These are phyloP conservation scores for Posidonia oceanica DNA, from an alignment of 116 monocot species.

Conservation along the genomic window DNA sequence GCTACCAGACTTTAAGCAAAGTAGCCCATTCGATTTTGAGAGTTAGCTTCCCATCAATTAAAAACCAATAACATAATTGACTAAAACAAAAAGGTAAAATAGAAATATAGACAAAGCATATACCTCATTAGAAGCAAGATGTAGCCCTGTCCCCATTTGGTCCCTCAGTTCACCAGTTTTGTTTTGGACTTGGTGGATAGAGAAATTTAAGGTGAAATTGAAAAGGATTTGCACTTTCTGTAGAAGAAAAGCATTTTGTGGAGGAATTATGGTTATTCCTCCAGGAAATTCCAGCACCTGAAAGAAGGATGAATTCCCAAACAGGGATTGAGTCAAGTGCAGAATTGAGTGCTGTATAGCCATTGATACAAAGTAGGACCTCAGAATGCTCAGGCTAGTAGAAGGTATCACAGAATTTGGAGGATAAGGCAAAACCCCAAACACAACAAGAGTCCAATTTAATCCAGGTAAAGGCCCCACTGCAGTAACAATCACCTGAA, in stretches of 20 bases:
- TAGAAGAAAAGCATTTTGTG: slow-evolving; percentile 71
- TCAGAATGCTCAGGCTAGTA: slow-evolving; percentile 62
- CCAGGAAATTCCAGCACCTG: slow-evolving; percentile 82
- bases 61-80: too few relatives aligned
- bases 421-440: slow-evolving; percentile 76
- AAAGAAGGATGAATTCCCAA: slow-evolving; percentile 78
- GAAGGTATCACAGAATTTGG: slow-evolving; percentile 53
- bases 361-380: slow-evolving; percentile 56
- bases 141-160: slow-evolving; percentile 77
- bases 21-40: too few relatives aligned
- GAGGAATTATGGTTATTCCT: slow-evolving; percentile 84
- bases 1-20: too few relatives aligned
- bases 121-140: slow-evolving; percentile 82
- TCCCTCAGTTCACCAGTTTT: slow-evolving; percentile 53
- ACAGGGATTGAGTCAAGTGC: slow-evolving; percentile 57
- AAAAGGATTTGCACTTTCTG: slow-evolving; percentile 61
- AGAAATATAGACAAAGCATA: neutral
- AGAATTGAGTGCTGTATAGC: slow-evolving; percentile 48
- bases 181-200: slow-evolving; percentile 65
- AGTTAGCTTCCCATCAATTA: too few relatives aligned
- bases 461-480: slow-evolving; percentile 36
- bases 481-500: slow-evolving; percentile 54
- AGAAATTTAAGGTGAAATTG: slow-evolving; percentile 86
- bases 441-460: slow-evolving; percentile 80
- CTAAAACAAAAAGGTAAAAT: neutral